Conservation (phyloP, 192 early-diverging fungal genomes). For the Radiomyces spectabilis region DNA sequence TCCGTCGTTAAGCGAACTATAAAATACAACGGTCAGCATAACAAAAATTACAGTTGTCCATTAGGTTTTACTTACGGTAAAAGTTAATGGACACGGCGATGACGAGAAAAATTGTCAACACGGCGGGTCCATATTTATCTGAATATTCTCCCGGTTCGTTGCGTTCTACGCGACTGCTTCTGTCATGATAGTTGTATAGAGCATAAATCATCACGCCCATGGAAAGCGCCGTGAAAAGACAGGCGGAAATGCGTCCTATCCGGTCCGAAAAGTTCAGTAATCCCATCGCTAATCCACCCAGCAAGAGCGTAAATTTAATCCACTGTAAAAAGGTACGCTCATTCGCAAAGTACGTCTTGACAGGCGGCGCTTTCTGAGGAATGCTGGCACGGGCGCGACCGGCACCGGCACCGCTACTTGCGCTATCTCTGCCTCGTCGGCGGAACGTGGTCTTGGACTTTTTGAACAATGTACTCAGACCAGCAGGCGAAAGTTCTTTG, state of each 20-base stretch:
- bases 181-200: slow-evolving; percentile 65
- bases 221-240: slow-evolving; percentile 61
- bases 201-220: slow-evolving; percentile 78
- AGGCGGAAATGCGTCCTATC: slow-evolving; percentile 58
- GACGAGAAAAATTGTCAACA: slow-evolving; percentile 60
- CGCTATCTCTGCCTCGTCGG: neutral
- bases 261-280: slow-evolving; percentile 77
- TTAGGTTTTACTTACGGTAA: slow-evolving; percentile 38
- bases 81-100: slow-evolving; percentile 66
- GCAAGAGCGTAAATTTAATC: slow-evolving; percentile 70
- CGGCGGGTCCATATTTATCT: slow-evolving; percentile 64
- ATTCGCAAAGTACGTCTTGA: slow-evolving; percentile 89
- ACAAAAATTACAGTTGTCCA: neutral
- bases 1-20: neutral
- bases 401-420: slow-evolving; percentile 2
- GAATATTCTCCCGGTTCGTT: slow-evolving; percentile 68
- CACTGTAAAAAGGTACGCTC: slow-evolving; percentile 89
- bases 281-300: slow-evolving; percentile 65
- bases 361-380: slow-evolving; percentile 65
- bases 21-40: neutral
- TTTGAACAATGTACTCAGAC: slow-evolving; percentile 17
- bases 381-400: slow-evolving; percentile 50
- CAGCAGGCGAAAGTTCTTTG: slow-evolving; percentile 27
- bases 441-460: slow-evolving; percentile 22
- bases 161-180: slow-evolving; percentile 59